Evolutionary conservation across 345 rosid genomes (phyloP).

Genomic region (Euphorbia tirucalli): DNA sequence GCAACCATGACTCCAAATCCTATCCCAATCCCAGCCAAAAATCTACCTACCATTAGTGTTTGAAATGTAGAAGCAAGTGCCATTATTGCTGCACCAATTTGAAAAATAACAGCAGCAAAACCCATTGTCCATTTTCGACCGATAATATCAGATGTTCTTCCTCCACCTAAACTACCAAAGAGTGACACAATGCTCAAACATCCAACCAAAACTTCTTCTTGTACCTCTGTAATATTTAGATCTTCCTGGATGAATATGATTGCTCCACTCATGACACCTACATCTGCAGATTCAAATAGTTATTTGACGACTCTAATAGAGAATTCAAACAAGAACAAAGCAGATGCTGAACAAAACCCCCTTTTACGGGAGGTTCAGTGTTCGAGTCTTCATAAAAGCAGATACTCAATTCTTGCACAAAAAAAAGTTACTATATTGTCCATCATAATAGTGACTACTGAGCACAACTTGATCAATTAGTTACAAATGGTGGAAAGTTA

Average conservation of each 20-base stretch:
- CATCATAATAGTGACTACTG: no score
- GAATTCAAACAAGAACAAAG: neutral
- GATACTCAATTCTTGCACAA: no score
- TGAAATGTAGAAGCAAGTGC: conserved; percentile 69
- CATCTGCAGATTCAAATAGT: conserved; percentile 48
- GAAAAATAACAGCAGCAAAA: conserved; percentile 79
- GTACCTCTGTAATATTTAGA: conserved; percentile 71
- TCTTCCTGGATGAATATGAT: conserved; percentile 83
- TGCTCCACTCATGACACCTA: conserved; percentile 97
- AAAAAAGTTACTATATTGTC: no score
- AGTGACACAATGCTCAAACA: conserved; percentile 73
- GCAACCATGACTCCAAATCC: conserved; percentile 94
- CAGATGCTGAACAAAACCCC: neutral
- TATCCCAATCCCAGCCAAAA: conserved; percentile 76
- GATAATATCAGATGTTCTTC: conserved; percentile 71
- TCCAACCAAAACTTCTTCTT: conserved; percentile 75
- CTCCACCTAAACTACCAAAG: conserved; percentile 84
- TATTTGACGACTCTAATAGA: neutral
- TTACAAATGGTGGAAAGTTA: no score
- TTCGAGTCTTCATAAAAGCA: no score
- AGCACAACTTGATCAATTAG: no score
- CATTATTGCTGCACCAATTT: conserved; percentile 71
- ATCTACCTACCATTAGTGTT: conserved; percentile 69
- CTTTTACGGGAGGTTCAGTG: no score
- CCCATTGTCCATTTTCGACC: conserved; percentile 97